Base-by-base conservation (phyloP, 2,329 filamentous ascomycete genomes). In the Phialophora chinensis region DNA sequence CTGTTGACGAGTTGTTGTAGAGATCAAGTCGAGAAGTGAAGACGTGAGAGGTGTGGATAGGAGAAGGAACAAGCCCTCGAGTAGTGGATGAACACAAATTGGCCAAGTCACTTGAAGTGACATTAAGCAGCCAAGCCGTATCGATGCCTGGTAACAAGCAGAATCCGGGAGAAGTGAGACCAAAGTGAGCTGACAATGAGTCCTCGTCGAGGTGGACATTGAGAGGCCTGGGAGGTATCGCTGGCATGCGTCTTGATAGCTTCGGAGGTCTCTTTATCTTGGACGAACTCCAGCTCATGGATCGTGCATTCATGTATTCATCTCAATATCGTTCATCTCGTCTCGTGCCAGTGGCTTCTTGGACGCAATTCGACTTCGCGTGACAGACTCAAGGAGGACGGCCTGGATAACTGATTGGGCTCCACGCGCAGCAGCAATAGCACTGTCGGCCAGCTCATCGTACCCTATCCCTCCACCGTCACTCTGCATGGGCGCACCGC, bases 351-450 rank as follows among this genome's bases (percentile, higher is more conserved):
- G 14, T 6, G 57, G 7, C 33, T 70, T 57, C 47, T 65, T 66
- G 38, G 52, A 38, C 35, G 27, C 25, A 7, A 56, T 27, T 25
- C 64, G 64, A 50, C n/a, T 49, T 47, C 33, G 38, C 35, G 38
- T 61, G n/a, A 69, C 80, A 53, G 84, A 83, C 72, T 90, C 88
- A 63, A 83, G 84, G 17, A 90, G 79, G 61, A 87, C 87, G 63
- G 88, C 86, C 59, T 83, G 83, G 58, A 90, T 79, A 49, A 90
- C 87, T 2, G 83, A 79, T 66, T 88, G 81, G 38, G 85, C 83
- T 49, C 86, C 84, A 20, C 83, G 77, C 52, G 88, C 87, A 38
- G 88, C 87, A 74, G 86, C 84, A 33, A 89, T 86, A 60, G 88
- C 88, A 67, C 84, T 84, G 72, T 90, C 87, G 35, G 89, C 81